Percentiles rank a stretch among this genome's conserved stretches.
phyloP scores from a whole-genome alignment of 805 yeast species.

The Osmozyma mogii region DNA sequence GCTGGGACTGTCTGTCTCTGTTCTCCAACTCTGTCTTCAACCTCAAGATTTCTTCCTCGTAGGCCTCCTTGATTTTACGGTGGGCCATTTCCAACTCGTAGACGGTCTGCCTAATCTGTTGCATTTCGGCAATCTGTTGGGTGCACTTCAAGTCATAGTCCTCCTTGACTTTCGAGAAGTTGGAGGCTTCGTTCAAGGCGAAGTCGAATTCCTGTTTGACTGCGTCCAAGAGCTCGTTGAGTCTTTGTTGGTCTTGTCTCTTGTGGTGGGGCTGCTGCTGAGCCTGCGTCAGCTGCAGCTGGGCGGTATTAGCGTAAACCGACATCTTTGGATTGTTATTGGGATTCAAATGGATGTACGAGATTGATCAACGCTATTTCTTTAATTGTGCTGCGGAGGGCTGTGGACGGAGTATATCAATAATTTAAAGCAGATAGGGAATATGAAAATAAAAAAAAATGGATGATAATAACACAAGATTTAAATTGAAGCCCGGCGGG shows the following conservation, averaged over 20 bases:
- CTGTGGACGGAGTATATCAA: too few species aligned
- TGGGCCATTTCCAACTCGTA: conserved; percentile 92
- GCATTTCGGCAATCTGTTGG: conserved; percentile 90
- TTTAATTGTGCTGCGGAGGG: too few species aligned
- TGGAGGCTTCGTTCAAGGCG: conserved; percentile 77
- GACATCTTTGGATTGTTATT: conserved; percentile 7
- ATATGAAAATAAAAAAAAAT: too few species aligned
- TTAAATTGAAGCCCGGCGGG: too few species aligned
- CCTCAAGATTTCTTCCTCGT: conserved; percentile 85
- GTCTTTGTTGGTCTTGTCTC: conserved; percentile 37
- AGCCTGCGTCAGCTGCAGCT: conserved; percentile 14
- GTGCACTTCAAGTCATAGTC: conserved; percentile 84
- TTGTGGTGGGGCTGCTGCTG: conserved; percentile 28
- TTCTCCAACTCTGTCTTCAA: conserved; percentile 80
- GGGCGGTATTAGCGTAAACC: conserved; percentile 15
- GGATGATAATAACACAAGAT: too few species aligned
- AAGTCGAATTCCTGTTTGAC: conserved; percentile 86
- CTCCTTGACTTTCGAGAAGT: conserved; percentile 82
- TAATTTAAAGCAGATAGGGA: too few species aligned
- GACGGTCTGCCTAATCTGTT: conserved; percentile 88
- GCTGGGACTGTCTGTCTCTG: conserved; percentile 53
- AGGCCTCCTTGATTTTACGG: conserved; percentile 89
- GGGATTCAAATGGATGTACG: too few species aligned
- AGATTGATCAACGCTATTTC: too few species aligned
- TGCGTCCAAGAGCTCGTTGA: conserved; percentile 83